Base-by-base conservation (phyloP, 2,329 filamentous ascomycete genomes). In the Xylariaceae sp. region DNA sequence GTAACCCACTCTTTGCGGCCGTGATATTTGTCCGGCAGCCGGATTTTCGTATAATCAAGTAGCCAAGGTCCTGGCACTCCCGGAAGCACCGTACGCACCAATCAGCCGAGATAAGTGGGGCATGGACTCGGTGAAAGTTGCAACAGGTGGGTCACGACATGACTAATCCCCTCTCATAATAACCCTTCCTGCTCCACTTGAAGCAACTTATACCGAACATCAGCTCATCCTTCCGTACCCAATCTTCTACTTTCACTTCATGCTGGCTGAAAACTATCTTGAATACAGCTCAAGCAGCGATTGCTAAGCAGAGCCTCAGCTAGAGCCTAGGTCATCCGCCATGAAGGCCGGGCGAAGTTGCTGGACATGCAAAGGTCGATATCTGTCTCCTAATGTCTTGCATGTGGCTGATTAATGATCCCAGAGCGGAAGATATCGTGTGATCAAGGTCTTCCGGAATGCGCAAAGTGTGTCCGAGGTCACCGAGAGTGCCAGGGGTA, bases 361-460 rank as follows among this genome's bases (percentile, higher is more conserved):
- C 35, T 55, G 54, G 55, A 59, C 57, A 6, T 59, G 57, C 45
- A 56, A 50, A 57, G 50, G 56, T 59, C 29, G 34, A 55, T 50
- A 29, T 35, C 16, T 19, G 12, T 21, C 11, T 22, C 33, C 3
- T 7, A 20, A 11, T 5, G n/a, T 7, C 3, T 25, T 10, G 16
- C 17, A 34, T 25, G 12, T 10, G 10, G 4, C 25, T 40, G 36
- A 38, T 7, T 3, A 22, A 19, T 17, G 6, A 19, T 17, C 11
- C 32, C 43, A 61, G 58, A 37, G 34, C 57, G 58, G n/a, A 59
- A 51, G 38, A 22, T 60, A 17, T 47, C 40, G 23, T 61, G 58
- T 36, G 58, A 60, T 37, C 48, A 52, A 6, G 36, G 39, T 5
- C 5, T 23, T 17, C 59, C 59, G n/a, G 42, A 34, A 11, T 62